A percentile compares a stretch with the other conserved stretches of the same genome.
Conservation (phyloP, 2,329 filamentous ascomycete species). For the Phaeosphaeriaceae sp. region DNA sequence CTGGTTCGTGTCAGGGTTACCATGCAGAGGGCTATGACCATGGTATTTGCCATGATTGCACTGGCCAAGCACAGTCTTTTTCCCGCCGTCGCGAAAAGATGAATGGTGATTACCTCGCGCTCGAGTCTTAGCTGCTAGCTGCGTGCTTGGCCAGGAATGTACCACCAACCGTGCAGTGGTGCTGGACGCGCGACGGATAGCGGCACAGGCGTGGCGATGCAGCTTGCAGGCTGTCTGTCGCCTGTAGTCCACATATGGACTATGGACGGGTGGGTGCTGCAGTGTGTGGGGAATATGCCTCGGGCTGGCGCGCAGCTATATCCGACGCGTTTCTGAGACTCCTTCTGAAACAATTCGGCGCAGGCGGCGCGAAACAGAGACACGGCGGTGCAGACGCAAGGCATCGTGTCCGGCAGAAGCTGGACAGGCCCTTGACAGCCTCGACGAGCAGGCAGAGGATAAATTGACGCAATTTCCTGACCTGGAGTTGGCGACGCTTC, state of each 20-base stretch:
- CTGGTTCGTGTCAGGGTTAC: conserved; percentile 30
- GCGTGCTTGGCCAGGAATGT: conserved; percentile 25
- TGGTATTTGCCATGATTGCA: conserved; percentile 15
- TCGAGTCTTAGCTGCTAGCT: not conserved
- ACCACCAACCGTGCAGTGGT: conserved; percentile 24
- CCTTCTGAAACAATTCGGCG: conserved; percentile 24
- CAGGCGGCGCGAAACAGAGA: conserved; percentile 2
- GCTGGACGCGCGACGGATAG: conserved; percentile 14
- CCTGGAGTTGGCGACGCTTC: conserved; percentile 7
- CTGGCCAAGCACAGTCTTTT: conserved; percentile 14
- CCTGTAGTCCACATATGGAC: not conserved
- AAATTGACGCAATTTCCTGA: conserved; percentile 28
- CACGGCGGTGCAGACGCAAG: conserved; percentile 5
- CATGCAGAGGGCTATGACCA: conserved; percentile 8
- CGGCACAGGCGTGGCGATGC: conserved; percentile 14
- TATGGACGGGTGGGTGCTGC: conserved; percentile 6
- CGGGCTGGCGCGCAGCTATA: conserved; percentile 8
- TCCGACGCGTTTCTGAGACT: conserved; percentile 24
- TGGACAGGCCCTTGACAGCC: not conserved
- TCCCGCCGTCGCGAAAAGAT: conserved; percentile 20
- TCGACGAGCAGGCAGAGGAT: conserved; percentile 1
- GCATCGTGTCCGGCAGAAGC: conserved; percentile 10
- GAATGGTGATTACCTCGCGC: conserved; percentile 14
- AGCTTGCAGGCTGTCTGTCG: not conserved
- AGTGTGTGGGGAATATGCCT: conserved; percentile 9